These are phyloP conservation scores for Mycena kentingensis DNA, from an alignment of 768 basidiomycete species.

Conservation along the genomic window DNA sequence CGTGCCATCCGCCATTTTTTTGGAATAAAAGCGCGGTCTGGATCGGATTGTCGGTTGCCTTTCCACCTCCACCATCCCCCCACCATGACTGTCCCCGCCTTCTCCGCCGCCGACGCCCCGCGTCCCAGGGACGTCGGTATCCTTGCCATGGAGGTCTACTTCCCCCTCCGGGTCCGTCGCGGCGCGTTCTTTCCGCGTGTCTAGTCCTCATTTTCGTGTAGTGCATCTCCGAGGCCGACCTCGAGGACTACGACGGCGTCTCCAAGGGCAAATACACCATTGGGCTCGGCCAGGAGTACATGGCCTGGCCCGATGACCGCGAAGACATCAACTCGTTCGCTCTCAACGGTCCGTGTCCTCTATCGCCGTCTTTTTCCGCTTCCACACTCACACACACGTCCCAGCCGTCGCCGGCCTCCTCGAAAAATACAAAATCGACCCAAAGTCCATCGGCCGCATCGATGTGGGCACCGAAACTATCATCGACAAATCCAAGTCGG, in stretches of 20 bases:
- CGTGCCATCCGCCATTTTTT: constrained; percentile 3
- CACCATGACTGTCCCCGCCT: constrained; percentile 33
- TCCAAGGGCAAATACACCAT: constrained; percentile 98
- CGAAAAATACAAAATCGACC: constrained; percentile 94
- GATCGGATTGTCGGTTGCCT: too few relatives aligned
- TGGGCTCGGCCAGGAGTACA: constrained; percentile 95
- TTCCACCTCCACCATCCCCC: not conserved
- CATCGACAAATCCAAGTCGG: constrained; percentile 99
- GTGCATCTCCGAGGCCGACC: constrained; percentile 95
- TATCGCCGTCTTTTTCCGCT: not conserved
- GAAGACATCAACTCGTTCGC: constrained; percentile 99
- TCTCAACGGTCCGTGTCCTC: constrained; percentile 69
- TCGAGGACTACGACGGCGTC: constrained; percentile 93
- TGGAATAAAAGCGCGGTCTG: too few relatives aligned
- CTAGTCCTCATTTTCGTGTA: constrained; percentile 33
- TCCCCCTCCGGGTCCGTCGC: constrained; percentile 78
- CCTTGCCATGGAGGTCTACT: constrained; percentile 92
- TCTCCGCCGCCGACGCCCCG: constrained; percentile 40
- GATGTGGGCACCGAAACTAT: constrained; percentile 99
- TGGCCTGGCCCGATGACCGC: constrained; percentile 98
- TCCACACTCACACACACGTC: constrained; percentile 10
- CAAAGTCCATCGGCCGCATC: constrained; percentile 93
- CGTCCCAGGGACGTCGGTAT: constrained; percentile 94
- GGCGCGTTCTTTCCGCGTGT: not conserved
- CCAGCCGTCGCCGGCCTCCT: constrained; percentile 82